Base-by-base conservation (phyloP, 2,329 filamentous ascomycete genomes). In the Sclerotiophoma versabilis region DNA sequence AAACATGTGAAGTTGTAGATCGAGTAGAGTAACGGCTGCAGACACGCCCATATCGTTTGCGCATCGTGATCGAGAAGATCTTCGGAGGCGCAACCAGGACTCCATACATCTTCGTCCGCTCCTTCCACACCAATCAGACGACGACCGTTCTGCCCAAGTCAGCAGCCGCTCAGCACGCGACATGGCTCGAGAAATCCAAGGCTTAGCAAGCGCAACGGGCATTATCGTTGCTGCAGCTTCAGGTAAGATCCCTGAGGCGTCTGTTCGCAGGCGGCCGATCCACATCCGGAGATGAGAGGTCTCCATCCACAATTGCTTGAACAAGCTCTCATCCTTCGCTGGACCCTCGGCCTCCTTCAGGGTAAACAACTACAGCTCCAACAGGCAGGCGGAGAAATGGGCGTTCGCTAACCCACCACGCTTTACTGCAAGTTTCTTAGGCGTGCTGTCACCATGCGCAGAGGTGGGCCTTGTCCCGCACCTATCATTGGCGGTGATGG, bases 221-320 rank as follows among this genome's bases (percentile, higher is more conserved):
- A 49, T 54, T 39, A 54, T 54, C 51, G 51, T 33, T 49, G 51
- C 45, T 41, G 51, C 45, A n/a, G 17, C 17, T 5, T 29, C 14
- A 45, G 51, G 41, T 49, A 49, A 45, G 27, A 33, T 27, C 37
- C 25, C 10, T 33, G 42, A 5, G 14, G n/a, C 20, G 36, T 34
- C 22, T 49, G 45, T 17, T 38, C 51, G 41, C 39, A 46, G 32
- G 41, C 51, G 34, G 46, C 41, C 19, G 41, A 11, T 49, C 51
- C 51, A 43, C 36, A 47, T 30, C 45, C 51, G 51, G 51, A 54
- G 45, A 54, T 54, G 51, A 54, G 20, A 22, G 29, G 37, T 15
- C 39, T 12, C 38, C 19, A 10, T 44, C 20, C 12, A 26, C 11
- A 41, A 42, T 5, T 23, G 27, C 14, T 34, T 30, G 20, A 17